Evolutionary conservation across 163 green algal species (phyloP), one percentile per base, ranked within the genome.

Genomic region (Coccomyxa subellipsoidea): DNA sequence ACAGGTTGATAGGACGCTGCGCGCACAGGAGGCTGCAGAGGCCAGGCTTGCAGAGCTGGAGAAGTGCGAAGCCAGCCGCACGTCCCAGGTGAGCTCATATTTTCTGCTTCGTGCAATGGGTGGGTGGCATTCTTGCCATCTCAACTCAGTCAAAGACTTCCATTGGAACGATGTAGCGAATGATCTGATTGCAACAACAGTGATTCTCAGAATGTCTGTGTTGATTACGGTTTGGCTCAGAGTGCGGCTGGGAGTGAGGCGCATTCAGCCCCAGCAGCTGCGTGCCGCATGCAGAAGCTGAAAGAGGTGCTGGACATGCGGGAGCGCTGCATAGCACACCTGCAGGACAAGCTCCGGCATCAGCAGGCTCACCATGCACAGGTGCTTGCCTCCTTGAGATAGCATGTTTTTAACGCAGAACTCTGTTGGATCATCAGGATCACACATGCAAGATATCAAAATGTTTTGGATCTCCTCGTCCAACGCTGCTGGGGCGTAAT

Each of bases 341-440:
- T 77, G 71, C 71, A 77, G 71, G 71, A 77, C 32, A 77, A 73
- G 8, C 66, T 73, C 29, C 66, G 66, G 1, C 21, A 73, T 37
- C 39, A 69, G 38, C 66, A 47, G 31, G 53, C 38, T 21, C 66
- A 79, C 18, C 79, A 83, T 27, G 76, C 54, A 29, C 78, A 82
- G 69, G 78, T 82, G 15, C n/a, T n/a, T n/a, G n/a, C n/a, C n/a
- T n/a, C n/a, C n/a, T n/a, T n/a, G n/a, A n/a, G n/a, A n/a, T n/a
- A n/a, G n/a, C n/a, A n/a, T n/a, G n/a, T n/a, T n/a, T n/a, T n/a
- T n/a, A n/a, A n/a, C n/a, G 47, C 47, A 12, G 12, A 66, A 29
- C 47, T 29, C 47, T 18, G 47, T 18, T 29, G 47, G 47, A 18
- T 66, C 12, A 66, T 12, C 12, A 12, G 18, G 12, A 66, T 66